Evolutionary conservation across 2,329 filamentous ascomycete species (phyloP).

Genomic region (Sclerotinia minor): DNA sequence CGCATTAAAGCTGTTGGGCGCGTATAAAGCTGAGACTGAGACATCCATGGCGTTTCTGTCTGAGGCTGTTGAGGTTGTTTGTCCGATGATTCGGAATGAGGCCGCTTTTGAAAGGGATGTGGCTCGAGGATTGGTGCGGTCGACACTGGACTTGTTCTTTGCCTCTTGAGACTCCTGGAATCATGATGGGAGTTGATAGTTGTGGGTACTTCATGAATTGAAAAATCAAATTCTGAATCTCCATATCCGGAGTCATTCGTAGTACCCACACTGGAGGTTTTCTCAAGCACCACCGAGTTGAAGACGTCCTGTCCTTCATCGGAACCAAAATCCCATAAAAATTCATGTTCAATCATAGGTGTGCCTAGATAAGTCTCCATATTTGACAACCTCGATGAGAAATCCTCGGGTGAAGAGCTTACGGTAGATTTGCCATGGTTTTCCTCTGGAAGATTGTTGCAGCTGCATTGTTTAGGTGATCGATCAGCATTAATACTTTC

Average conservation of each 20-base stretch:
- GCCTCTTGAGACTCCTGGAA: background rate
- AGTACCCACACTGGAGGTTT: background rate
- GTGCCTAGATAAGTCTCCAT: background rate
- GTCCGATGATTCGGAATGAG: background rate
- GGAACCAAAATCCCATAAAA: slow-evolving; percentile 12
- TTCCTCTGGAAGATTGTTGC: background rate
- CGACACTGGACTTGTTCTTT: background rate
- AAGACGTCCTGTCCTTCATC: background rate
- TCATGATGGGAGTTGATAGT: background rate
- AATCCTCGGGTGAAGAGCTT: background rate
- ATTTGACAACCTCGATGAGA: background rate
- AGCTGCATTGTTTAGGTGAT: background rate
- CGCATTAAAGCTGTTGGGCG: background rate
- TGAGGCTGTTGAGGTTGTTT: slow-evolving; percentile 1
- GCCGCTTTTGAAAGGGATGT: background rate
- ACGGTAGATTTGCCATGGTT: background rate
- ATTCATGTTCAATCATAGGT: background rate
- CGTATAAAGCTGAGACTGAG: background rate
- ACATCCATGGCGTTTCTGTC: background rate
- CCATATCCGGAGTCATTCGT: background rate
- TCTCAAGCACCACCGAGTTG: background rate
- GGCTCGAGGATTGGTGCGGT: background rate
- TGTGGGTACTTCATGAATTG: slow-evolving; percentile 3
- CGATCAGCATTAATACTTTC: background rate
- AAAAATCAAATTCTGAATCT: slow-evolving; percentile 3